Percentiles rank a stretch among this genome's conserved stretches.
Evolutionary conservation across 805 yeast species (phyloP).

Genomic region (Zygotorulaspora chibaensis): DNA sequence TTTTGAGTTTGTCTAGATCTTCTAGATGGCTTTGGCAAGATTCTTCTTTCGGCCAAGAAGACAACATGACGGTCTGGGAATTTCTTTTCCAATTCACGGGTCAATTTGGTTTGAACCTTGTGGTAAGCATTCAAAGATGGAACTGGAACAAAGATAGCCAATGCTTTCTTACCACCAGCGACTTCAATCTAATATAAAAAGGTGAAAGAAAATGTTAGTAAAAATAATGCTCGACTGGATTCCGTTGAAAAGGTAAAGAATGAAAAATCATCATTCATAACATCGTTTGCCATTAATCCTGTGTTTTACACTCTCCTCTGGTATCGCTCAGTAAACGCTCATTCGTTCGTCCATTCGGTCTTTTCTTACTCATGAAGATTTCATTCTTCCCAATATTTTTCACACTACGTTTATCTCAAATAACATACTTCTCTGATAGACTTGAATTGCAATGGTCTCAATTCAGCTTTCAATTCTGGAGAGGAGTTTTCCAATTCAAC

Average conservation of each 20-base stretch:
- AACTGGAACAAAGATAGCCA: slow-evolving; percentile 96
- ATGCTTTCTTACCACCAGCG: slow-evolving; percentile 97
- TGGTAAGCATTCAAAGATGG: slow-evolving; percentile 91
- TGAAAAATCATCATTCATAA: background rate
- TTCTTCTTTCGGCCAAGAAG: slow-evolving; percentile 99
- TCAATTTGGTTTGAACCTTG: slow-evolving; percentile 94
- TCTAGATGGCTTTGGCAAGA: slow-evolving; percentile 98
- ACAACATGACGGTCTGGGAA: slow-evolving; percentile 99
- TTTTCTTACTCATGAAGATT: background rate
- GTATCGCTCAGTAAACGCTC: too few species aligned
- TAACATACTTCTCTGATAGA: slow-evolving; percentile 80
- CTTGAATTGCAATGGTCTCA: slow-evolving; percentile 98
- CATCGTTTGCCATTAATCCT: background rate
- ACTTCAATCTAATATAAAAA: slow-evolving; percentile 63
- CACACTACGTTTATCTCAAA: background rate
- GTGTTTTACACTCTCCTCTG: background rate
- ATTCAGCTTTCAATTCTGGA: slow-evolving; percentile 94
- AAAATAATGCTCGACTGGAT: background rate
- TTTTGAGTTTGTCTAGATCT: slow-evolving; percentile 89
- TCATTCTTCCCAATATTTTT: background rate
- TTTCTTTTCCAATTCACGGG: slow-evolving; percentile 99
- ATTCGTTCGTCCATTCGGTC: background rate
- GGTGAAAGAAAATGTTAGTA: slow-evolving; percentile 16
- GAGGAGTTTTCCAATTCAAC: slow-evolving; percentile 90
- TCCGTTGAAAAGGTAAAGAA: background rate